phyloP scores from a whole-genome alignment of 371 early-diverging fungal genomes.

The Thermomucor indicae-seudaticae region DNA sequence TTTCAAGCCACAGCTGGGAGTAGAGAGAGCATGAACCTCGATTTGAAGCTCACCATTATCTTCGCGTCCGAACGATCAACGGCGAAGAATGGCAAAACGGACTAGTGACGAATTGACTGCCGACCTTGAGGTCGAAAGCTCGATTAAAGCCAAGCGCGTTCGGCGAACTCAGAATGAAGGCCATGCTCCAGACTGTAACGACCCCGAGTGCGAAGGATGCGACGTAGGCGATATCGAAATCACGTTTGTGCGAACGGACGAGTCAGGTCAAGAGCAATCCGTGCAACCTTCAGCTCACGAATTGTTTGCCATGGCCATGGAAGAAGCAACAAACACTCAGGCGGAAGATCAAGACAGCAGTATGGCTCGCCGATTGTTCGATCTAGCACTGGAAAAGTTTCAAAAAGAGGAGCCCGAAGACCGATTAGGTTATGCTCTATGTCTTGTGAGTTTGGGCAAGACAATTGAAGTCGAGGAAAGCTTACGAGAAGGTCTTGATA shows the following conservation, averaged over 20 bases:
- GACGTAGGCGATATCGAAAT: constrained; percentile 61
- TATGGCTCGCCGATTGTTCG: constrained; percentile 49
- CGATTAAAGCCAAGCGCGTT: constrained; percentile 6
- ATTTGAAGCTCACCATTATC: background rate
- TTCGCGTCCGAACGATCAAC: background rate
- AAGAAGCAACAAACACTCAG: constrained; percentile 25
- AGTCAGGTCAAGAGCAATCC: constrained; percentile 22
- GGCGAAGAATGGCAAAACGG: constrained; percentile 13
- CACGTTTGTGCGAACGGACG: constrained; percentile 41
- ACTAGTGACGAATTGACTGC: constrained; percentile 13
- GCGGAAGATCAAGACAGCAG: constrained; percentile 18
- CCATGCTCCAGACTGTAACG: constrained; percentile 51
- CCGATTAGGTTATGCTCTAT: constrained; percentile 33
- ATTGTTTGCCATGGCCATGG: constrained; percentile 52
- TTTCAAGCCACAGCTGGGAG: too few species aligned
- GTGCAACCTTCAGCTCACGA: constrained; percentile 43
- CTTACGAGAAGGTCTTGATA: constrained; percentile 38
- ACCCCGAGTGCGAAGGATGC: constrained; percentile 50
- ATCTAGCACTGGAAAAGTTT: constrained; percentile 54
- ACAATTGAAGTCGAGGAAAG: constrained; percentile 41
- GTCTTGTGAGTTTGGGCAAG: constrained; percentile 39
- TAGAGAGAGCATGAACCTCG: background rate
- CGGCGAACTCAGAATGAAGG: constrained; percentile 10
- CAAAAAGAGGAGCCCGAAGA: constrained; percentile 42
- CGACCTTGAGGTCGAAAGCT: background rate